Conservation (phyloP, 805 yeast genomes). For the Candida vartiovaarae region DNA sequence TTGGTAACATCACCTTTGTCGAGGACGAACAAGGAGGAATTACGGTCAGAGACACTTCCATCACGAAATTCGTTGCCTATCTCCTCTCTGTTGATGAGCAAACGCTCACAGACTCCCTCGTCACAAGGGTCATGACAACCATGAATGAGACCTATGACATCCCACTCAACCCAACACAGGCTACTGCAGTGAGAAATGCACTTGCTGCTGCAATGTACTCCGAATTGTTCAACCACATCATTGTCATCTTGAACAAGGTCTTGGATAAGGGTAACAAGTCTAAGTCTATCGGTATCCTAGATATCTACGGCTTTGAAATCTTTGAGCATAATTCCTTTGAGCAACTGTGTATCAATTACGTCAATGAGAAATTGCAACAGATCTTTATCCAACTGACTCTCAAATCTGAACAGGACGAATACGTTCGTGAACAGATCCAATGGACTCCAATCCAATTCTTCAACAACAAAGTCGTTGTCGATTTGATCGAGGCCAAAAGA, state of each 20-base stretch:
- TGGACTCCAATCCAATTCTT: conserved; percentile 98
- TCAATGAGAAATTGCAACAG: conserved; percentile 92
- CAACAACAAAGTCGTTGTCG: conserved; percentile 95
- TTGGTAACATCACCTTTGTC: conserved; percentile 81
- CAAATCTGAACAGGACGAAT: conserved; percentile 97
- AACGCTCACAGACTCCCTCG: conserved; percentile 56
- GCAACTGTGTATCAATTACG: conserved; percentile 92
- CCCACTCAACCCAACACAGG: conserved; percentile 87
- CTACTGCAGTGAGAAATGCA: conserved; percentile 92
- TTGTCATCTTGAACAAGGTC: conserved; percentile 79
- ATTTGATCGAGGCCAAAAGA: conserved; percentile 83
- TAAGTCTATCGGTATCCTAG: conserved; percentile 86
- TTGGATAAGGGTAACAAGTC: conserved; percentile 39
- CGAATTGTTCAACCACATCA: conserved; percentile 95
- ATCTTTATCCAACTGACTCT: conserved; percentile 92
- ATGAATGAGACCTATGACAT: conserved; percentile 88
- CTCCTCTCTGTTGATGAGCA: conserved; percentile 72
- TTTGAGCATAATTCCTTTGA: conserved; percentile 93
- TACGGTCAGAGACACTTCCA: conserved; percentile 72
- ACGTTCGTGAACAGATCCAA: conserved; percentile 86
- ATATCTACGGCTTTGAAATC: conserved; percentile 94
- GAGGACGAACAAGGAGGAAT: conserved; percentile 89
- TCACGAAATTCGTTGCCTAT: conserved; percentile 93
- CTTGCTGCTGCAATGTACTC: conserved; percentile 90
- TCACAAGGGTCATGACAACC: conserved; percentile 83